Conservation (phyloP, 345 rosid genomes). For the Hibiscus syriacus region DNA sequence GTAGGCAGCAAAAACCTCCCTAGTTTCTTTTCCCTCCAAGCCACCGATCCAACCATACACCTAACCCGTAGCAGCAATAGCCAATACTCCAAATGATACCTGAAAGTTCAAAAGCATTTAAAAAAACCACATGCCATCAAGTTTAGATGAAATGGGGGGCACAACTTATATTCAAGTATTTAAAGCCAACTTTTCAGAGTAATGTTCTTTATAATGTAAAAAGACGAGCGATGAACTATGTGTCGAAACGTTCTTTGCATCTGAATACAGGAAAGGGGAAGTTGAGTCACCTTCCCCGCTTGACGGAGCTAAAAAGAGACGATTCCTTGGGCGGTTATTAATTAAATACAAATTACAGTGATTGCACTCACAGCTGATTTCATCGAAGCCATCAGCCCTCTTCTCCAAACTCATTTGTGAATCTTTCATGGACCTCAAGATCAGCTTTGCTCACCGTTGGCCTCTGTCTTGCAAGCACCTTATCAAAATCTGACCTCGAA, state of each 20-base stretch:
- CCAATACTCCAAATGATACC: conserved; percentile 2
- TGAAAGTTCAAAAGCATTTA: conserved; percentile 4
- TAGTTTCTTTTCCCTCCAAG: no score
- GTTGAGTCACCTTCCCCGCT: conserved; percentile 24
- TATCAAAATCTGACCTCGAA: conserved; percentile 51
- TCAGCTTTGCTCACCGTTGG: no score
- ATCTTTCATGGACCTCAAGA: no score
- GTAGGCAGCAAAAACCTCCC: no score
- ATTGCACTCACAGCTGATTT: conserved; percentile 22
- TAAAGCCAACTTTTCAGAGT: conserved; percentile 13
- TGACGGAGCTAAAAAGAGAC: conserved; percentile 14
- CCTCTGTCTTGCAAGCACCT: conserved; percentile 85
- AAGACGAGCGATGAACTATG: conserved; percentile 22
- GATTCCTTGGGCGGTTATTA: conserved; percentile 17
- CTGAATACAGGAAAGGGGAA: conserved; percentile 29
- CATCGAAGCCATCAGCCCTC: conserved; percentile 34
- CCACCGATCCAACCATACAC: not conserved
- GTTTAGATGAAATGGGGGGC: not conserved
- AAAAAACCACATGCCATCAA: not conserved
- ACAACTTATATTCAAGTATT: conserved; percentile 8
- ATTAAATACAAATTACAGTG: conserved; percentile 33
- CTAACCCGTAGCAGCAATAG: not conserved
- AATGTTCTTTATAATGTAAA: conserved; percentile 35
- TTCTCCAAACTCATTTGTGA: no score
- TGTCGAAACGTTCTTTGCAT: conserved; percentile 18